Conservation (phyloP, 148 eudicot species). For the Cornus florida region DNA sequence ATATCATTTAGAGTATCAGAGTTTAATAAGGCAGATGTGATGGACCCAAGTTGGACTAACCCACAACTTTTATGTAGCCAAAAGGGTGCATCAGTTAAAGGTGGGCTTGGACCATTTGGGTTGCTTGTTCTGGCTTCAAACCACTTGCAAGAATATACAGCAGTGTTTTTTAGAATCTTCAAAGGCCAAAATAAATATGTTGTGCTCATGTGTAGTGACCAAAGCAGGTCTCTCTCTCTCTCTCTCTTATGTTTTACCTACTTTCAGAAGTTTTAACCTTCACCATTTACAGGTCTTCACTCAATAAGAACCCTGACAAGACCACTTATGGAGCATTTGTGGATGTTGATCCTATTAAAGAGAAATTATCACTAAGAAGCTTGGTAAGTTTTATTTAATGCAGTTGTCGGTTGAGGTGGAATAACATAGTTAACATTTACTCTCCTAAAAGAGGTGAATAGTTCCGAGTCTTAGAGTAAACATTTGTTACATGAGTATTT, state of each 20-base stretch:
- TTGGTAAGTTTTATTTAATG: slow-evolving; percentile 31
- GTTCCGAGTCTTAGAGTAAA: too few species aligned
- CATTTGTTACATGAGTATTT: too few species aligned
- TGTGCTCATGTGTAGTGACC: slow-evolving; percentile 81
- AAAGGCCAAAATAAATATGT: slow-evolving; percentile 29
- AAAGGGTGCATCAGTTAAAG: slow-evolving; percentile 38
- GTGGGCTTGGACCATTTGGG: slow-evolving; percentile 70
- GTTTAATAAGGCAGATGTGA: slow-evolving; percentile 29
- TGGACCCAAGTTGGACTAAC: slow-evolving; percentile 39
- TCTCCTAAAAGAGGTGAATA: too few species aligned
- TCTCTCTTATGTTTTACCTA: too few species aligned
- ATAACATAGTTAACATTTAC: too few species aligned
- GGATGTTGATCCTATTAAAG: slow-evolving; percentile 48
- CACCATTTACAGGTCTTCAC: background rate
- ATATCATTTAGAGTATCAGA: slow-evolving; percentile 39
- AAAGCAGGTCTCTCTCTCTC: slow-evolving; percentile 35
- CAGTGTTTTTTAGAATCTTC: slow-evolving; percentile 67
- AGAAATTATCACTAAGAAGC: slow-evolving; percentile 44
- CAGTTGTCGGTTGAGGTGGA: too few species aligned
- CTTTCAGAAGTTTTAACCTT: too few species aligned
- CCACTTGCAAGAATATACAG: slow-evolving; percentile 54
- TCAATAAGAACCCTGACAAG: slow-evolving; percentile 44
- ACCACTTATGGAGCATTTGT: slow-evolving; percentile 50
- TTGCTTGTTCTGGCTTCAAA: slow-evolving; percentile 57
- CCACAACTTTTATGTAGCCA: slow-evolving; percentile 47